Evolutionary conservation across 108 stramenopile genomes (phyloP), one percentile per base, ranked within the genome.

Genomic region (Hondaea fermentalgiana): DNA sequence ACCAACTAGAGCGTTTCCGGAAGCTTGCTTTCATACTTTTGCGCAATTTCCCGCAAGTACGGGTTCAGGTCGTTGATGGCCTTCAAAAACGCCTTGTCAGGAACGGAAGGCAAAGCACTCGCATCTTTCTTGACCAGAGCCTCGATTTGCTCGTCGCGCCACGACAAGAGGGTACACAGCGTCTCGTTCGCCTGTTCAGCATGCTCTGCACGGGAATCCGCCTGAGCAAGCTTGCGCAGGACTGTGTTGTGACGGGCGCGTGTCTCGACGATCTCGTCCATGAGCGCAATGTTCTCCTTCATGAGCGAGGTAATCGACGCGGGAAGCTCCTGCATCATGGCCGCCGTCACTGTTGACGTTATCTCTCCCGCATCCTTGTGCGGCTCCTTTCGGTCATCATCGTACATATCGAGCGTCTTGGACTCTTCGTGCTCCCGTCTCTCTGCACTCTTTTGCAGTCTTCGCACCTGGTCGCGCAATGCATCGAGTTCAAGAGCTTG

Each of bases 151-250:
- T 83, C 25, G 25, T 83, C 76, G 3, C 76, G 19, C 76, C 76
- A 83, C n/a, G 49, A 53, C 76, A 83, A 23, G 28, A 83, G 76
- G 2, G 76, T 83, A 35, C 45, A 47, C 45, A 83, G 45, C 14
- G 76, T 83, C 51, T 83, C 76, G 76, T 83, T 83, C 6, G 76
- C 76, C 49, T 47, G n/a, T 45, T 83, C 76, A 12, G 76, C 76
- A 12, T 53, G 51, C n/a, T 83, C 51, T 53, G 76, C 76, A 16
- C 76, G 76, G 19, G 76, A 83, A 17, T 83, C 51, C 10, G 51
- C 49, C 51, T 83, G 45, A 6, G 76, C 45, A 35, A 53, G 49
- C 76, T 83, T 83, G 12, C 76, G 76, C 10, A 83, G 49, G 16
- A 83, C 45, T 14, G 76, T 28, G 19, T 83, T 47, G 28, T 83